Base-by-base conservation (phyloP, 768 basidiomycete species). In the Termitomyces sp. region DNA sequence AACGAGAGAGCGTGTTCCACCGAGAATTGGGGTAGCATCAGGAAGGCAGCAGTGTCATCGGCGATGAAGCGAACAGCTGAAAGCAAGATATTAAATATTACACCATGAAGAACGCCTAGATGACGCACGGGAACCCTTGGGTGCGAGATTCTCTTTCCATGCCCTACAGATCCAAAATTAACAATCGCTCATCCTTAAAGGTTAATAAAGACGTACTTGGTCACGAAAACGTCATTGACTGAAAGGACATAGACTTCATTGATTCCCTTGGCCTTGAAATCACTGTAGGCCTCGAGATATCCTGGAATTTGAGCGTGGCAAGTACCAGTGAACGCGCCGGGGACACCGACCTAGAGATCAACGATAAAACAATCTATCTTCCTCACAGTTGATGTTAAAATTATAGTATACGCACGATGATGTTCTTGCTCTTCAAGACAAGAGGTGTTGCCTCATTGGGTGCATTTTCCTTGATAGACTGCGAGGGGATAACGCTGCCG, bases 251-350 rank as follows among this genome's bases (percentile, higher is more conserved):
- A n/a, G n/a, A n/a, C n/a, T n/a, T n/a, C n/a, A n/a, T n/a, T n/a
- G n/a, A n/a, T n/a, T n/a, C n/a, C n/a, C n/a, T n/a, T n/a, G n/a
- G n/a, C n/a, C n/a, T n/a, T n/a, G n/a, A n/a, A n/a, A n/a, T n/a
- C n/a, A n/a, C n/a, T n/a, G n/a, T n/a, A n/a, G n/a, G n/a, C n/a
- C n/a, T n/a, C n/a, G n/a, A n/a, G n/a, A n/a, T n/a, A n/a, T n/a
- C n/a, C n/a, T n/a, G n/a, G n/a, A n/a, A n/a, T n/a, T n/a, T n/a
- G n/a, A n/a, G n/a, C n/a, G n/a, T n/a, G n/a, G 72, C 91, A 93
- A 5, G 87, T 78, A 0, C 84, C 85, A 2, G 87, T 88, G 73
- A 91, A 92, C 7, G 88, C 88, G 16, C 88, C 89, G 0, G 91
- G 89, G 33, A 91, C 87, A 13, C 86, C 85, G 57, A 92, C 78